These are phyloP conservation scores for Suillus variegatus DNA, from an alignment of 768 basidiomycete species.

Conservation along the genomic window DNA sequence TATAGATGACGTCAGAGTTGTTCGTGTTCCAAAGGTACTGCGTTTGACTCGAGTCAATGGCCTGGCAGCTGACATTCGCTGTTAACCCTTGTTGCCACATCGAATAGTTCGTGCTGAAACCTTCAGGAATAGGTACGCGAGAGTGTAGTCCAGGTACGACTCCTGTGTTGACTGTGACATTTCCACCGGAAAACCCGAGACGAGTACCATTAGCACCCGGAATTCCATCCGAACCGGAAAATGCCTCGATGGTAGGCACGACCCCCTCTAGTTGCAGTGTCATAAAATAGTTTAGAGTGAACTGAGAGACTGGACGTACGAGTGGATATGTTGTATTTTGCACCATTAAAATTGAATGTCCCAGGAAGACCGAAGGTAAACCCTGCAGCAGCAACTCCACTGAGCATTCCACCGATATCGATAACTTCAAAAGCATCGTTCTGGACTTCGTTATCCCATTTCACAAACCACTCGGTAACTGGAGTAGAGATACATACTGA, in stretches of 20 bases:
- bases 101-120: constrained; percentile 6
- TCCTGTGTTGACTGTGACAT: constrained; percentile 1
- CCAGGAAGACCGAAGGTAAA: constrained; percentile 10
- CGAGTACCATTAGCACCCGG: constrained; percentile 1
- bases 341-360: constrained; percentile 19
- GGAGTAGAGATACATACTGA: not conserved
- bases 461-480: not conserved
- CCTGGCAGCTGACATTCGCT: constrained; percentile 5
- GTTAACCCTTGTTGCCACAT: constrained; percentile 10
- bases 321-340: constrained; percentile 17
- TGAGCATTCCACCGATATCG: constrained; percentile 10
- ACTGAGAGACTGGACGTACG: not conserved
- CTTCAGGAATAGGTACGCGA: not conserved
- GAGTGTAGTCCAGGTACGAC: not conserved
- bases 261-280: constrained; percentile 3
- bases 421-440: constrained; percentile 10
- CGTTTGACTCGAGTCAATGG: not conserved
- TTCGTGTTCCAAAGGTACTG: constrained; percentile 5
- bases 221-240: constrained; percentile 3
- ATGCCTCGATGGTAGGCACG: constrained; percentile 1
- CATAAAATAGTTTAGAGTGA: not conserved
- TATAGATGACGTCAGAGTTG: not conserved
- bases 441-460: not conserved
- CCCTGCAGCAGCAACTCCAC: constrained; percentile 14
- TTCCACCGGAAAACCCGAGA: constrained; percentile 8